Evolutionary conservation across 805 yeast species (phyloP).

Genomic region (Vanderwaltozyma yarrowii): DNA sequence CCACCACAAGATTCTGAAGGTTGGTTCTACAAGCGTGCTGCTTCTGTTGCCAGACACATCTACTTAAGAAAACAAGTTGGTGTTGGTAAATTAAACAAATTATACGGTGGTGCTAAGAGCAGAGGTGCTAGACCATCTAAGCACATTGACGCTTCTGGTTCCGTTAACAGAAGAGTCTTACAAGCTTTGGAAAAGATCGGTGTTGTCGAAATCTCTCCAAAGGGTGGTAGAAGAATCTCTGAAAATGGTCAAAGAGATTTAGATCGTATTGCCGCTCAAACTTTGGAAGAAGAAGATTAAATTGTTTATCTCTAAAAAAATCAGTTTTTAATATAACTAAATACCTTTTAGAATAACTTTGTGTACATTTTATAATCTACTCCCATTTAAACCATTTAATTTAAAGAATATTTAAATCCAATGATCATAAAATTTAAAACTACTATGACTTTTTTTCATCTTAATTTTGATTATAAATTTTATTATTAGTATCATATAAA

Average conservation of each 20-base stretch:
- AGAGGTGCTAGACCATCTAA: conserved; percentile 98
- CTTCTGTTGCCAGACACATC: conserved; percentile 99
- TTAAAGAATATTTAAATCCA: neutral
- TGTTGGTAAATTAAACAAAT: conserved; percentile 97
- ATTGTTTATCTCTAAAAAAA: conserved; percentile 3
- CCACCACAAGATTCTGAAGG: conserved; percentile 99
- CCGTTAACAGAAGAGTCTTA: conserved; percentile 96
- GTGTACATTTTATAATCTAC: conserved; percentile 4
- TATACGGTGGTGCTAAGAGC: conserved; percentile 98
- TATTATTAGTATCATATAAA: no score
- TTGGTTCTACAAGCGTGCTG: conserved; percentile 99
- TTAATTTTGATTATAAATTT: no score
- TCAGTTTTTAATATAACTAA: conserved; percentile 2
- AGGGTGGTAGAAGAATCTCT: conserved; percentile 99
- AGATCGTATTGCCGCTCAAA: conserved; percentile 99
- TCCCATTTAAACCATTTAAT: neutral
- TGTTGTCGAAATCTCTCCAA: conserved; percentile 89
- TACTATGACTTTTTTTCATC: no score
- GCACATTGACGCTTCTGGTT: conserved; percentile 99
- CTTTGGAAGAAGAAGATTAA: conserved; percentile 80
- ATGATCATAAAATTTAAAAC: neutral
- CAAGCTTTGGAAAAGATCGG: conserved; percentile 98
- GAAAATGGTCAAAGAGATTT: conserved; percentile 99
- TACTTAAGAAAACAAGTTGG: conserved; percentile 99
- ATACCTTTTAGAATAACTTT: conserved; percentile 7